Base-by-base conservation (phyloP, 2,329 filamentous ascomycete species). In the Neonectria punicea region DNA sequence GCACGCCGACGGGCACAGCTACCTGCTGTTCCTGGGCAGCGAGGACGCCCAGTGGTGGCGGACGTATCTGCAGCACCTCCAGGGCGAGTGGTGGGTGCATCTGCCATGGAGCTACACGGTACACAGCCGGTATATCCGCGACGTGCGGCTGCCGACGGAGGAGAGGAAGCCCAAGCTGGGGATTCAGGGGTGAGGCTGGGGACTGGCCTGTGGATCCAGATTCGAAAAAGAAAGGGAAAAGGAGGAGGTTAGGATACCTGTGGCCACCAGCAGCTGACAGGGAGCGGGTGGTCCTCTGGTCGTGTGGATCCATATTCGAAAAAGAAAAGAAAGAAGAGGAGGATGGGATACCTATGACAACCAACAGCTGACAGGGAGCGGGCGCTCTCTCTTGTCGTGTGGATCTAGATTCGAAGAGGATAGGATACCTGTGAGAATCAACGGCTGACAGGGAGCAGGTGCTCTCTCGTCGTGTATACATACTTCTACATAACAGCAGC, bases 281-380 rank as follows among this genome's bases (percentile, higher is more conserved):
- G 22, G 16, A 50, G 47, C 16, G 28, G 36, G 36, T 39, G 22
- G 2, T 25, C 22, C n/a, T n/a, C n/a, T n/a, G n/a, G n/a, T n/a
- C n/a, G n/a, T 8, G 82, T 10, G 87, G 91, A 22, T 20, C 43
- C 13, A 20, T 1, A 32, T n/a, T 28, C 13, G 46, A 50, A 28
- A n/a, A 22, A 4, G 22, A 22, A 25, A 25, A 6, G 25, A 6
- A 25, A 6, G 2, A 32, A 16, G 47, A 50, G n/a, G 2, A 32
- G 28, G 43, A 11, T 3, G 13, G 36, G 6, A 16, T 39, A 7
- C 36, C 36, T 39, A 1, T 39, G 14, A 16, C 14, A 14, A 16
- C 36, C 36, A 14, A 16, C 36, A 6, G 14, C 36, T 47, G 22
- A 30, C 14, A 18, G 4, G 22, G 16, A 50, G 47, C 16, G 28